A percentile compares a stretch with the other conserved stretches of the same genome.
Conservation (phyloP, 495 filamentous ascomycete species). For the Daldinia childiae region DNA sequence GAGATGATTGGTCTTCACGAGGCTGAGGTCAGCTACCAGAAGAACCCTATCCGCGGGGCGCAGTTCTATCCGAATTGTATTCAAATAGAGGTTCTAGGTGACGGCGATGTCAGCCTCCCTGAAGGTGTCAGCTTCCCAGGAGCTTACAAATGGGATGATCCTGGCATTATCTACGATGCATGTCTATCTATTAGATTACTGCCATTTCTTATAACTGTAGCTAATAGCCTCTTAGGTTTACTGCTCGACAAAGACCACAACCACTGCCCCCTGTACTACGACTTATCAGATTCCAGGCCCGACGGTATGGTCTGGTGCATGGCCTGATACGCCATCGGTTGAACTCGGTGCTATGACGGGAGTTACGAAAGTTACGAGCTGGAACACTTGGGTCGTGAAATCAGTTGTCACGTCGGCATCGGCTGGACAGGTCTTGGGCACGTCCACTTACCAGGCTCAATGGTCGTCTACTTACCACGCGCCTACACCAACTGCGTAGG, state of each 20-base stretch:
- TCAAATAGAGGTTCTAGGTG: conserved; percentile 54
- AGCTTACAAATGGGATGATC: conserved; percentile 48
- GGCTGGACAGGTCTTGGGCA: neutral
- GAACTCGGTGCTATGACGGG: conserved; percentile 41
- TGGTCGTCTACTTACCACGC: neutral
- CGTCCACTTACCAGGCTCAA: neutral
- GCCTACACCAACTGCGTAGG: neutral
- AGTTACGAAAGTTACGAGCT: conserved; percentile 36
- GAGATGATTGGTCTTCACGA: conserved; percentile 61
- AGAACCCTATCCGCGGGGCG: conserved; percentile 50
- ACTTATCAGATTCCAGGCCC: conserved; percentile 44
- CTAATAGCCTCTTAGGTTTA: neutral
- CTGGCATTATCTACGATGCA: conserved; percentile 48
- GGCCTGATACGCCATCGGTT: conserved; percentile 47
- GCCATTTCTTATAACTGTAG: neutral
- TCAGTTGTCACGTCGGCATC: conserved; percentile 20
- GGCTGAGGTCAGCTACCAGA: conserved; percentile 46
- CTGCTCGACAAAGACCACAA: conserved; percentile 41
- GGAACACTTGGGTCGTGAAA: conserved; percentile 50
- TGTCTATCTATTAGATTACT: neutral
- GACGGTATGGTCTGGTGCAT: conserved; percentile 49
- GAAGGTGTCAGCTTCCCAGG: conserved; percentile 47
- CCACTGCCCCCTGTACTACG: conserved; percentile 43
- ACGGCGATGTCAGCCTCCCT: conserved; percentile 48
- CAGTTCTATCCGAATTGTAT: conserved; percentile 60